A percentile compares a stretch with the other conserved stretches of the same genome.
phyloP scores from a whole-genome alignment of 441 rosid species.

The Adansonia madagascariensis region DNA sequence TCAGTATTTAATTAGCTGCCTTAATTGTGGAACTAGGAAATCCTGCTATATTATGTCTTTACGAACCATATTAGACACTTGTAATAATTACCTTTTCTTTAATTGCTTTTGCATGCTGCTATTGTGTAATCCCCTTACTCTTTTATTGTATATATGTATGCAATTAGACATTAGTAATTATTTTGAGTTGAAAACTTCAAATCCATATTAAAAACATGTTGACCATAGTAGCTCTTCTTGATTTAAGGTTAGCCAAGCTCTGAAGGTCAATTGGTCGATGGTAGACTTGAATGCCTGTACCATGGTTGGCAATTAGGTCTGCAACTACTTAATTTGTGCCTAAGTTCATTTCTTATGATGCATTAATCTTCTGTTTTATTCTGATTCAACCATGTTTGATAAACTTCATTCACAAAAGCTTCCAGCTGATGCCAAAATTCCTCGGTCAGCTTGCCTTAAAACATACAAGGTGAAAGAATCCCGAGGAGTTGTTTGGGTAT shows the following conservation, averaged over 20 bases:
- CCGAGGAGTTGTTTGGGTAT: slow-evolving; percentile 92
- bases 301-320: slow-evolving; percentile 99
- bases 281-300: slow-evolving; percentile 87
- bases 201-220: neutral
- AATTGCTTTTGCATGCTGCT: too few species aligned
- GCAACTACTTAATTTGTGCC: slow-evolving; percentile 6
- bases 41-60: neutral
- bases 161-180: too few species aligned
- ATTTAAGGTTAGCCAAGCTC: slow-evolving; percentile 80
- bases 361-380: neutral
- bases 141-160: too few species aligned
- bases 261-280: slow-evolving; percentile 87
- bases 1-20: too few species aligned
- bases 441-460: slow-evolving; percentile 69
- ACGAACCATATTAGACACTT: too few species aligned
- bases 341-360: neutral
- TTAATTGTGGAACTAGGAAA: too few species aligned
- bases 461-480: slow-evolving; percentile 76
- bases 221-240: slow-evolving; percentile 13
- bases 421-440: slow-evolving; percentile 78
- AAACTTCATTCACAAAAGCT: slow-evolving; percentile 46
- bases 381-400: slow-evolving; percentile 1
- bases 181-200: slow-evolving; percentile 7
- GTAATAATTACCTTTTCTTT: too few species aligned
- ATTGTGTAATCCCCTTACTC: too few species aligned